A percentile compares a stretch with the other conserved stretches of the same genome.
phyloP scores from a whole-genome alignment of 345 rosid species.

The Schrenkiella parvula region DNA sequence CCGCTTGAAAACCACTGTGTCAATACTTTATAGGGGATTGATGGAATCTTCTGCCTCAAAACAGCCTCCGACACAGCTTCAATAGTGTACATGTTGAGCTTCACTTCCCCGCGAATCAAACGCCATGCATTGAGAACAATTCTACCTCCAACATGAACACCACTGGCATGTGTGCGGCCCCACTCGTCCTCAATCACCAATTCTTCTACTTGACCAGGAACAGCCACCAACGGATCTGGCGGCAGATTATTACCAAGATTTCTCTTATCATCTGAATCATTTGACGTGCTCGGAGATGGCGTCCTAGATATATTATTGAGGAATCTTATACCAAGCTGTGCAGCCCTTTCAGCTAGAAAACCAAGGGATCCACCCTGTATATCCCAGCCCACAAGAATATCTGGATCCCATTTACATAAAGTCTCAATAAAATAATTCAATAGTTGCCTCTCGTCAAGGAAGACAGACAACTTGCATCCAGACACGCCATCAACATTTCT shows the following conservation, averaged over 20 bases:
- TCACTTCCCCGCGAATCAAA: slow-evolving; percentile 80
- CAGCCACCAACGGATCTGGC: slow-evolving; percentile 42
- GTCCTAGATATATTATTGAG: slow-evolving; percentile 75
- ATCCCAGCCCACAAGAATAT: slow-evolving; percentile 90
- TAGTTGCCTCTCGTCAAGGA: slow-evolving; percentile 62
- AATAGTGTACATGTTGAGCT: slow-evolving; percentile 70
- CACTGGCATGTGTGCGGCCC: slow-evolving; percentile 13
- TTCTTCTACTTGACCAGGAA: slow-evolving; percentile 43
- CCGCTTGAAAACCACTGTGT: slow-evolving; percentile 82
- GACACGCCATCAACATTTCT: slow-evolving; percentile 74
- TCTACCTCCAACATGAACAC: slow-evolving; percentile 96
- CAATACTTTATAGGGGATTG: slow-evolving; percentile 56
- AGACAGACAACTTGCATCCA: slow-evolving; percentile 51
- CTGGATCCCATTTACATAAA: slow-evolving; percentile 66
- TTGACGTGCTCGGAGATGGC: slow-evolving; percentile 42
- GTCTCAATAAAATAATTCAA: slow-evolving; percentile 50
- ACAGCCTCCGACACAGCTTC: slow-evolving; percentile 89
- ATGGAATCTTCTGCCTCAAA: slow-evolving; percentile 76
- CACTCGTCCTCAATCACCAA: slow-evolving; percentile 19
- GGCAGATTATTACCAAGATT: slow-evolving; percentile 31
- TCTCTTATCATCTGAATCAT: slow-evolving; percentile 38
- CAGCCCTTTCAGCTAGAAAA: slow-evolving; percentile 93
- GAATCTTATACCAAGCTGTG: slow-evolving; percentile 81
- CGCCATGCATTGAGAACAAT: slow-evolving; percentile 89
- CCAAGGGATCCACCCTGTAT: slow-evolving; percentile 91